These are phyloP conservation scores for Lachancea lanzarotensis DNA, from an alignment of 805 yeast species.

Conservation along the genomic window DNA sequence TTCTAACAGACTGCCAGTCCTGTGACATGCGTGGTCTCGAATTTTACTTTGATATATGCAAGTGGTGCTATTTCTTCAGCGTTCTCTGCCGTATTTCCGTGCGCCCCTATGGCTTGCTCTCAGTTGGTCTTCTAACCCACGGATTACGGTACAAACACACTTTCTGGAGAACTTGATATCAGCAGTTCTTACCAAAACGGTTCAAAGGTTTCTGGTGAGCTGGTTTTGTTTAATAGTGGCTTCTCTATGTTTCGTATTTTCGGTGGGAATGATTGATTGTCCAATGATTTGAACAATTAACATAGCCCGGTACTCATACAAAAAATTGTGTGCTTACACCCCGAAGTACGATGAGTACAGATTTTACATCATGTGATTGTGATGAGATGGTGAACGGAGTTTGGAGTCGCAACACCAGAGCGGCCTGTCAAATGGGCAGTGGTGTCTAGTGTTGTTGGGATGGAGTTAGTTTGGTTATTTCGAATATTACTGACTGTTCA, in stretches of 20 bases:
- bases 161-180: not conserved
- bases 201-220: not conserved
- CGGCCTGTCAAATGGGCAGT: too few species aligned
- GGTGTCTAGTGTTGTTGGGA: too few species aligned
- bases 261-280: not conserved
- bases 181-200: not conserved
- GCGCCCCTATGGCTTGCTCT: not conserved
- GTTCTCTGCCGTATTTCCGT: not conserved
- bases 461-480: too few species aligned
- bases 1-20: not conserved
- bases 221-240: not conserved
- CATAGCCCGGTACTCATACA: not conserved
- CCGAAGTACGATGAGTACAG: too few species aligned
- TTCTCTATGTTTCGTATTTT: not conserved
- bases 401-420: too few species aligned
- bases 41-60: too few species aligned
- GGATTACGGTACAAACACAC: not conserved
- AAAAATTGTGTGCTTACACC: not conserved
- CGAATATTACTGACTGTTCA: too few species aligned
- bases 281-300: not conserved
- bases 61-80: not conserved
- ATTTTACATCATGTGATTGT: too few species aligned
- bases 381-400: too few species aligned
- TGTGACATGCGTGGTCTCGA: conserved; percentile 2
- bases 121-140: not conserved